Evolutionary conservation across 352 stramenopile genomes (phyloP).

Genomic region (Phytophthora fragariae): DNA sequence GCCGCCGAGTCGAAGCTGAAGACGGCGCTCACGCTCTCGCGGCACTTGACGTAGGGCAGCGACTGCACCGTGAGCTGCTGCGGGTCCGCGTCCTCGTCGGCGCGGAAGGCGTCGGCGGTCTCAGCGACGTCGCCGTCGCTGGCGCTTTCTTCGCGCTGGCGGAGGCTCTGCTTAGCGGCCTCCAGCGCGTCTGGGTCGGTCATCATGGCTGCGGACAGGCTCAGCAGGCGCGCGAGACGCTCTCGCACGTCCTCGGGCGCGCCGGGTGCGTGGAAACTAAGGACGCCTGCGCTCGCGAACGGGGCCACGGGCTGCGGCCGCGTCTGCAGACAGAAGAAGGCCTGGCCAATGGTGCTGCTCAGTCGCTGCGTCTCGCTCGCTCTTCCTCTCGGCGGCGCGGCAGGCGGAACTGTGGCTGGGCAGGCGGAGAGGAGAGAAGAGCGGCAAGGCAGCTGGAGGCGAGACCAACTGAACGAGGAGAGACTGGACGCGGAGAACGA

Average conservation of each 20-base stretch:
- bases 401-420: conserved; percentile 29
- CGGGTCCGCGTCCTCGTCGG: conserved; percentile 14
- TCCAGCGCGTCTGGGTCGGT: conserved; percentile 31
- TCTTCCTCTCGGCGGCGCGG: conserved; percentile 30
- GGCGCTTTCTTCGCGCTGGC: conserved; percentile 21
- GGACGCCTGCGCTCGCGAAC: conserved; percentile 31
- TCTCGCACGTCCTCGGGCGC: conserved; percentile 31
- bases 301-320: conserved; percentile 43
- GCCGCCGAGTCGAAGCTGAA: conserved; percentile 59
- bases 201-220: conserved; percentile 41
- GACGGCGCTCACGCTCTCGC: conserved; percentile 59
- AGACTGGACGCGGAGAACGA: conserved; percentile 31
- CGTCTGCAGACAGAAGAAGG: conserved; percentile 63
- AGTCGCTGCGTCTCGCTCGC: conserved; percentile 30
- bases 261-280: conserved; percentile 28
- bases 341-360: conserved; percentile 61
- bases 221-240: conserved; percentile 30
- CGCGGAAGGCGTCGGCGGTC: conserved; percentile 25
- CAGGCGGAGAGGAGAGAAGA: background rate
- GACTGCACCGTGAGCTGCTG: conserved; percentile 60
- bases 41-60: conserved; percentile 76
- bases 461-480: conserved; percentile 30
- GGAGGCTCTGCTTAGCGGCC: conserved; percentile 8
- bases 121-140: conserved; percentile 29
- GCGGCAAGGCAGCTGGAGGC: conserved; percentile 14